Base-by-base conservation (phyloP, 139 green algal species). In the Nannochloris sp. region DNA sequence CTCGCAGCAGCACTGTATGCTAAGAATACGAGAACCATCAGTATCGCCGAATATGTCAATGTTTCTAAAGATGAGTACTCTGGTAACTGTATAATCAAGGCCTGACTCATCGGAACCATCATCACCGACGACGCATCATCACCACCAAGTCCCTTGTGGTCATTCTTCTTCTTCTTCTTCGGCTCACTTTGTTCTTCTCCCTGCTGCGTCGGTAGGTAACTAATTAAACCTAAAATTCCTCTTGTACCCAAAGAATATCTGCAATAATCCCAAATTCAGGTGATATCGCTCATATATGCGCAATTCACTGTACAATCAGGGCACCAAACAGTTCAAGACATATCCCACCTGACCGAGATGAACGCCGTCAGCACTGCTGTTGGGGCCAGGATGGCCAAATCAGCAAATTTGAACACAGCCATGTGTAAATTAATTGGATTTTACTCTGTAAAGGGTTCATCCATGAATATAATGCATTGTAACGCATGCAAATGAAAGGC, bases 341-440 rank as follows among this genome's bases (percentile, higher is more conserved):
- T 40, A 8, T 53, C 46, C 17, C 46, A 53, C 46, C 46, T 53
- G 46, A 53, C 46, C 9, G 17, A 53, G 14, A 53, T 53, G n/a
- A 28, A 53, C 9, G 46, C 46, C n/a, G 46, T 53, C 17, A 53
- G n/a, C 6, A 23, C 46, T 53, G 46, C 46, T 28, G 46, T 28
- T 28, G 46, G 46, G n/a, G 17, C 46, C 46, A 53, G n/a, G 46
- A 53, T 53, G 46, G 46, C 46, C 46, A 53, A 23, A 23, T 53
- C 46, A 20, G n/a, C 16, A 23, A 53, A 53, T 53, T 53, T 53
- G n/a, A 53, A 53, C 6, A 53, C n/a, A 28, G 46, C 46, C 46
- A 53, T 53, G 20, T 53, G 46, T 20, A 14, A 40, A 40, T 40
- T 40, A 40, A 40, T 40, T 40, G 33, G 11, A 40, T 8, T 40